Base-by-base conservation (phyloP, 2,329 filamentous ascomycete species). In the Thermothelomyces thermophilus region DNA sequence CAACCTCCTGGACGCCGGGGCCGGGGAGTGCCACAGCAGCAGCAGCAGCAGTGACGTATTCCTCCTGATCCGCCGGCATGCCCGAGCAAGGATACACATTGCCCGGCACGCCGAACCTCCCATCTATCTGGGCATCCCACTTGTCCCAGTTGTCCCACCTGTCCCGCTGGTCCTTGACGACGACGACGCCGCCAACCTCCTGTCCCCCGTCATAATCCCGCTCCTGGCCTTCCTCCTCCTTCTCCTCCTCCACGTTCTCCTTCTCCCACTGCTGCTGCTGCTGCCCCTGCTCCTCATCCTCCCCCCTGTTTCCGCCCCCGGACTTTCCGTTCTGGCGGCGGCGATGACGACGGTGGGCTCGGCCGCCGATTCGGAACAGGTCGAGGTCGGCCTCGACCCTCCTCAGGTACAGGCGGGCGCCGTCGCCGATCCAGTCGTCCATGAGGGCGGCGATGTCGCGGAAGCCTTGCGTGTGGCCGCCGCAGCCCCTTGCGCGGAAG, bases 301-400 rank as follows among this genome's bases (percentile, higher is more conserved):
- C 16, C 17, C 20, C 24, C 20, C 19, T 33, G n/a, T n/a, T n/a
- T n/a, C n/a, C n/a, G n/a, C n/a, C n/a, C n/a, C n/a, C n/a, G n/a
- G n/a, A n/a, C n/a, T n/a, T n/a, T n/a, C n/a, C n/a, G n/a, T n/a
- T n/a, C n/a, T n/a, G n/a, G 9, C 16, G 24, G 9, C 28, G 16
- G 33, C n/a, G 14, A 30, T 26, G 7, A 30, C 17, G 11, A 31
- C 42, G 13, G 3, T 11, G 22, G 7, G 28, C n/a, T 28, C 39
- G 19, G 11, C 24, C 37, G 5, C 35, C 42, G 31, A 58, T 42
- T 19, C 67, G 68, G 59, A 82, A 83, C 51, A 74, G 65, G 50
- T 77, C 73, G 28, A 84, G 66, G 53, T 84, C 77, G 2, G 80
- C 81, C 58, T 82, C 79, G 70, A 83, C 79, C 53, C 81, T 76